phyloP scores from a whole-genome alignment of 768 basidiomycete genomes.

The Pleurotus salmoneostramineus region DNA sequence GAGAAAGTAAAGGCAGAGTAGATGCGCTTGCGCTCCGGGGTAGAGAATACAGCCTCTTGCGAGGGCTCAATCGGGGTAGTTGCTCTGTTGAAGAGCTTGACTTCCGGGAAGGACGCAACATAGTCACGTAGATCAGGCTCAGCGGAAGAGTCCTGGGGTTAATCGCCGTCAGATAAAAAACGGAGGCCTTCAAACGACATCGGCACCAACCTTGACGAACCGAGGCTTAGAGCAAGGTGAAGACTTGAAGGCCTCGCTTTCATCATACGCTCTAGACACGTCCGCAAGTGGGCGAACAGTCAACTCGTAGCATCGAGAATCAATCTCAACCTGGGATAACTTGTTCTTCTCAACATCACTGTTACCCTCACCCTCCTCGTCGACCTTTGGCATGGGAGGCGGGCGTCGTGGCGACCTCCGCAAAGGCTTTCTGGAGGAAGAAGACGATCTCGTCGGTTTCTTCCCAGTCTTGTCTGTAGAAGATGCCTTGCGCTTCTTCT shows the following conservation, averaged over 20 bases:
- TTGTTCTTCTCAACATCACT: conserved; percentile 23
- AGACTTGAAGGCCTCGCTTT: conserved; percentile 24
- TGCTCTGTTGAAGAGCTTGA: conserved; percentile 26
- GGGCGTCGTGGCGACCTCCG: conserved; percentile 40
- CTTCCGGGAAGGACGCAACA: conserved; percentile 26
- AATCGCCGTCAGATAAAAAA: conserved; percentile 7
- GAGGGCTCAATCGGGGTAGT: conserved; percentile 18
- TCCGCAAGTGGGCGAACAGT: conserved; percentile 79
- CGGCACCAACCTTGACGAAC: conserved; percentile 43
- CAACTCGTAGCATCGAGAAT: conserved; percentile 76
- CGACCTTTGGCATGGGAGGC: conserved; percentile 61
- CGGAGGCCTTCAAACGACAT: background rate
- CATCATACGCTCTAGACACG: conserved; percentile 68
- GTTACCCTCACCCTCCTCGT: conserved; percentile 40
- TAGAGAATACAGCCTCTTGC: conserved; percentile 47
- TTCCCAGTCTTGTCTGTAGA: conserved; percentile 30
- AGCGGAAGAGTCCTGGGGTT: conserved; percentile 43
- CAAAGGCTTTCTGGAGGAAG: conserved; percentile 29
- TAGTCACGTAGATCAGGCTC: conserved; percentile 60
- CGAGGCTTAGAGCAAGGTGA: conserved; percentile 31
- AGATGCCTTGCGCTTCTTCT: conserved; percentile 64
- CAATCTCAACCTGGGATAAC: conserved; percentile 50
- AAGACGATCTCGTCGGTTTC: conserved; percentile 30
- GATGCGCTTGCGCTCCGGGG: conserved; percentile 69
- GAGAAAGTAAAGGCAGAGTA: conserved; percentile 79